A percentile compares a stretch with the other conserved stretches of the same genome.
Conservation (phyloP, 2,329 filamentous ascomycete species). For the Clarireedia homoeocarpa region DNA sequence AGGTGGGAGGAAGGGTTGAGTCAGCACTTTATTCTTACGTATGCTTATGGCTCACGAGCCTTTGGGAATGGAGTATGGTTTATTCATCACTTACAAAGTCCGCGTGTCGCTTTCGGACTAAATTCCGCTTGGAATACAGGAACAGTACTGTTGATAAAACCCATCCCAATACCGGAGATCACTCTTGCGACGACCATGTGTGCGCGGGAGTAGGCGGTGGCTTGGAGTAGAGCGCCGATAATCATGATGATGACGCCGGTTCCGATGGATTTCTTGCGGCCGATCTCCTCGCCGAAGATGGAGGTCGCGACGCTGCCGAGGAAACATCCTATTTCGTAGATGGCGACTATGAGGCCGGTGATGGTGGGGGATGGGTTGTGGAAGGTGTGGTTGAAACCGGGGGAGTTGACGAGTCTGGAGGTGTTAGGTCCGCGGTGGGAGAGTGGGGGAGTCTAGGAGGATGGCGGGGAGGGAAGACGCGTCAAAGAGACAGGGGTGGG, state of each 20-base stretch:
- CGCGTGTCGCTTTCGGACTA: conserved; percentile 33
- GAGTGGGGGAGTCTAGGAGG: too few species aligned
- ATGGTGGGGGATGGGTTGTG: conserved; percentile 33
- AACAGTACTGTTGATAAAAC: conserved; percentile 36
- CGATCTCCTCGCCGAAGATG: conserved; percentile 44
- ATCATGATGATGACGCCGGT: conserved; percentile 49
- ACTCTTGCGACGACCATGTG: conserved; percentile 28
- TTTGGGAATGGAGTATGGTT: not conserved
- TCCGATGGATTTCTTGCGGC: conserved; percentile 47
- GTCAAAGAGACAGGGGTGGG: not conserved
- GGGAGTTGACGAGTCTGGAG: conserved; percentile 29
- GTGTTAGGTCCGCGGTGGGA: not conserved
- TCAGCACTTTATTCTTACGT: too few species aligned
- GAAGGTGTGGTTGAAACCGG: conserved; percentile 36
- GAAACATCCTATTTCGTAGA: conserved; percentile 45
- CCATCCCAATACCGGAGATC: conserved; percentile 42
- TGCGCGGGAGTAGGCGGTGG: conserved; percentile 29
- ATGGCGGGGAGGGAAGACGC: too few species aligned
- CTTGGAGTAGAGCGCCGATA: conserved; percentile 41
- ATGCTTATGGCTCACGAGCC: not conserved
- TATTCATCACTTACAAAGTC: conserved; percentile 18
- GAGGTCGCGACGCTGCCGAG: conserved; percentile 38
- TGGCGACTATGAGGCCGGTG: conserved; percentile 40
- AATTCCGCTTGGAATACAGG: conserved; percentile 48
- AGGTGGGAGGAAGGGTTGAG: too few species aligned